Percentiles rank a stretch among this genome's conserved stretches.
Evolutionary conservation across 2,329 filamentous ascomycete species (phyloP).

Genomic region (Apiospora sp.): DNA sequence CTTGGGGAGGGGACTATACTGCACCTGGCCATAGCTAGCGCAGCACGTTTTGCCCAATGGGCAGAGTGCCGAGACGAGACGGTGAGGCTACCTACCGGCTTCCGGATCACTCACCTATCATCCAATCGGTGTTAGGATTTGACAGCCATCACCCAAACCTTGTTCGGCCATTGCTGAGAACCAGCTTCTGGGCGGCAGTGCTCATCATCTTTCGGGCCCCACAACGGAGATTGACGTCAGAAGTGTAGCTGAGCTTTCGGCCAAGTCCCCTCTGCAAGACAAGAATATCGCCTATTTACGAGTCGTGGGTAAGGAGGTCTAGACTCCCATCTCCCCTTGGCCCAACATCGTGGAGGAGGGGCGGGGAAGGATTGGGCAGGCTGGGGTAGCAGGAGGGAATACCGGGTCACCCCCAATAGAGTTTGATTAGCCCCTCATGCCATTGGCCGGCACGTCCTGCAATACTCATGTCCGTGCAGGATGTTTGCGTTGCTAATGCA

Average conservation of each 20-base stretch:
- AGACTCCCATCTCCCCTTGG: background rate
- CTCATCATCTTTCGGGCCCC: too few relatives aligned
- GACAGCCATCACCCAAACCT: background rate
- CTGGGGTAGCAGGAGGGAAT: background rate
- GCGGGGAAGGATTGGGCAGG: background rate
- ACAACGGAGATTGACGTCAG: too few relatives aligned
- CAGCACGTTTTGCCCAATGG: too few relatives aligned
- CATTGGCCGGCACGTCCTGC: background rate
- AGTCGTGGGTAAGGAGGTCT: background rate
- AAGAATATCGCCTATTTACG: background rate
- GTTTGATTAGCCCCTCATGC: background rate
- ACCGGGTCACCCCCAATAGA: background rate
- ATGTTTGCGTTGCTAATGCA: background rate
- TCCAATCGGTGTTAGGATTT: background rate
- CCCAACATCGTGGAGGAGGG: background rate
- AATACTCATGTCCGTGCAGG: constrained; percentile 5
- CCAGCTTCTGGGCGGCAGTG: background rate
- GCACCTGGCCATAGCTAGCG: too few relatives aligned
- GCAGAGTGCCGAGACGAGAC: background rate
- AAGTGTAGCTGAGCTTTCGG: too few relatives aligned
- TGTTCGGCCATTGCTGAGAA: background rate
- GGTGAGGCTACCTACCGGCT: background rate
- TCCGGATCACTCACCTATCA: background rate
- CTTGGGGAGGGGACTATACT: background rate
- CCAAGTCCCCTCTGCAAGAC: too few relatives aligned